Percentiles rank a stretch among this genome's conserved stretches.
Conservation (phyloP, 495 filamentous ascomycete genomes). For the Aspergillus conjunctus region DNA sequence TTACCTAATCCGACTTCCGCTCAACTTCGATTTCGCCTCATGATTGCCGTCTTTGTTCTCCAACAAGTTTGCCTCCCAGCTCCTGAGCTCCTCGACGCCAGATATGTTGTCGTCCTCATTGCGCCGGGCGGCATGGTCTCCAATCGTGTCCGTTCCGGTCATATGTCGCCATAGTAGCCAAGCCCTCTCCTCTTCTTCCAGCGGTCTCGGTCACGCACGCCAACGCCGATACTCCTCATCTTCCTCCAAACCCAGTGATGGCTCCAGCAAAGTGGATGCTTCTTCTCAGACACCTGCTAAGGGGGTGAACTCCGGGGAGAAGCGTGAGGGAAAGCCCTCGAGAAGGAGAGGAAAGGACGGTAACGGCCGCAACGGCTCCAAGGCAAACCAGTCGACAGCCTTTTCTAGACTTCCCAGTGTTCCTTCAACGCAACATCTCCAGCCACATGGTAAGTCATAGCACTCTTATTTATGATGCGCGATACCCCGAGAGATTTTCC, state of each 20-base stretch:
- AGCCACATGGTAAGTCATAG: conserved; percentile 63
- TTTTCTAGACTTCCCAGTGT: conserved; percentile 74
- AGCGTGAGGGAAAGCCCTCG: conserved; percentile 37
- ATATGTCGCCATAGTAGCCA: conserved; percentile 35
- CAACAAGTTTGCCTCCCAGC: conserved; percentile 31
- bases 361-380: conserved; percentile 39
- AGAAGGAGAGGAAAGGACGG: conserved; percentile 43
- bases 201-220: conserved; percentile 42
- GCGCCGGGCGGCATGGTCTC: conserved; percentile 49
- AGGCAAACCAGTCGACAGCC: conserved; percentile 43
- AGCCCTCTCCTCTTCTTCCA: conserved; percentile 35
- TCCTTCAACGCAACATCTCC: conserved; percentile 77
- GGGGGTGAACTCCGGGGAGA: conserved; percentile 42
- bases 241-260: conserved; percentile 56
- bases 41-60: conserved; percentile 23
- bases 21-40: conserved; percentile 49
- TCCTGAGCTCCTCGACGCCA: conserved; percentile 28
- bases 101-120: conserved; percentile 55
- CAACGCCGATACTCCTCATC: conserved; percentile 58
- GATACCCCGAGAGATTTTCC: background rate
- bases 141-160: conserved; percentile 42
- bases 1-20: conserved; percentile 41
- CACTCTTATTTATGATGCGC: background rate
- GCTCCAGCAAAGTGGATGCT: conserved; percentile 43
- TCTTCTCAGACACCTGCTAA: conserved; percentile 46